These are phyloP conservation scores for Aspergillus sp. DNA, from an alignment of 2,329 filamentous ascomycete genomes.

Conservation along the genomic window DNA sequence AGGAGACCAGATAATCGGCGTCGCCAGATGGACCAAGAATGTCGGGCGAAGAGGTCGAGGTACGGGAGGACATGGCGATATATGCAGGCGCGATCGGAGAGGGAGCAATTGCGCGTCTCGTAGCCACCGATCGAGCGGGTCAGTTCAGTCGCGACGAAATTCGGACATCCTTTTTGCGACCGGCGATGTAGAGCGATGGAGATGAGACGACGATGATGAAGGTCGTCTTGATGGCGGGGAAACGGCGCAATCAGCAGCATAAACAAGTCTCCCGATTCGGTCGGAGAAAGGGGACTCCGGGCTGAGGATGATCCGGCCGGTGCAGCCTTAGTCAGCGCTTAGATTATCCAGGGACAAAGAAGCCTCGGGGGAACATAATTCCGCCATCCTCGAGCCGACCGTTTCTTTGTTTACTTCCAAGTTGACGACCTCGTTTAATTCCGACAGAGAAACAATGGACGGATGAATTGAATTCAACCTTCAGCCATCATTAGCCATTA, in stretches of 20 bases:
- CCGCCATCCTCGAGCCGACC: too few relatives aligned
- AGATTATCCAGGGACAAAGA: background rate
- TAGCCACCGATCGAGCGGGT: slow-evolving; percentile 1
- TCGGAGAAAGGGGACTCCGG: slow-evolving; percentile 21
- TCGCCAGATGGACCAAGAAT: slow-evolving; percentile 43
- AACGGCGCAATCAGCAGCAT: slow-evolving; percentile 15
- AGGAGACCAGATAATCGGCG: slow-evolving; percentile 43
- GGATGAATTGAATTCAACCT: too few relatives aligned
- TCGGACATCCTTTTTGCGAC: too few relatives aligned
- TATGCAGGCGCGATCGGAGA: slow-evolving; percentile 15
- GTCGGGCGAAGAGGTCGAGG: slow-evolving; percentile 42
- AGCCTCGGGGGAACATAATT: background rate
- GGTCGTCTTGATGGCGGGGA: slow-evolving; percentile 5
- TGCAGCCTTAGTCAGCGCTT: too few relatives aligned
- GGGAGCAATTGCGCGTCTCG: slow-evolving; percentile 1
- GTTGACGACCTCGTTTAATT: too few relatives aligned
- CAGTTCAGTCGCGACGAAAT: background rate
- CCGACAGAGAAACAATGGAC: too few relatives aligned
- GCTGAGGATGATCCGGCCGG: background rate
- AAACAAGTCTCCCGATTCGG: slow-evolving; percentile 40
- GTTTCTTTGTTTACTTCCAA: too few relatives aligned
- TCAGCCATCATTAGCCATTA: too few relatives aligned
- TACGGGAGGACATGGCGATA: slow-evolving; percentile 35
- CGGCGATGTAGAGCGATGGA: background rate
- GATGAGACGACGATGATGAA: background rate